Conservation (phyloP, 257 asterid genomes). For the Lycium ferocissimum region DNA sequence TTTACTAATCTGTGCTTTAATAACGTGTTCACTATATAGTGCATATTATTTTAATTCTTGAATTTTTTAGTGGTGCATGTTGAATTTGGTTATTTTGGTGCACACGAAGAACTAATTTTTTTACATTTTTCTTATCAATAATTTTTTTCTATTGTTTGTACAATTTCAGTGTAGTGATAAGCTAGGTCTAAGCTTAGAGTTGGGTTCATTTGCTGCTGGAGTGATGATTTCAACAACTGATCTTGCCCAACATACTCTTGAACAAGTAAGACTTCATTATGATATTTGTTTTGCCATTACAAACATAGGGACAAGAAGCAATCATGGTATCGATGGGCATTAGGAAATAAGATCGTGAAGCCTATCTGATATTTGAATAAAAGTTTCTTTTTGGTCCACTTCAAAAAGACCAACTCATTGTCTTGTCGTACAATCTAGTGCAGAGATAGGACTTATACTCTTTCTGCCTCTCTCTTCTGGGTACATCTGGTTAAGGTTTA, state of each 20-base stretch:
- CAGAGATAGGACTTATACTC: not conserved
- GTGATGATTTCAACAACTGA: slow-evolving; percentile 99
- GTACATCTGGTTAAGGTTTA: slow-evolving; percentile 39
- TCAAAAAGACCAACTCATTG: not conserved
- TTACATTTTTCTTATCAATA: slow-evolving; percentile 7
- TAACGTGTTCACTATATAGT: not conserved
- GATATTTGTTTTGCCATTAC: slow-evolving; percentile 16
- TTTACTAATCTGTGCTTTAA: slow-evolving; percentile 24
- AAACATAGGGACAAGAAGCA: slow-evolving; percentile 18
- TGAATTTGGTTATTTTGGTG: not conserved
- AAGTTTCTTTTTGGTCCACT: not conserved
- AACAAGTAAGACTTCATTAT: slow-evolving; percentile 66
- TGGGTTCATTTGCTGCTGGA: slow-evolving; percentile 99
- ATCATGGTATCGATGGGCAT: slow-evolving; percentile 7
- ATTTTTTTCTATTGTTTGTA: slow-evolving; percentile 33
- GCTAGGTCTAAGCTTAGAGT: slow-evolving; percentile 97
- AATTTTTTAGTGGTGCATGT: not conserved
- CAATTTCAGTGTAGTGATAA: slow-evolving; percentile 94
- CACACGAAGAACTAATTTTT: slow-evolving; percentile 18
- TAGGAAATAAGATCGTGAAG: not conserved
- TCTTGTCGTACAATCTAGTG: not conserved
- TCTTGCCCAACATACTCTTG: slow-evolving; percentile 96
- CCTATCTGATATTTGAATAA: slow-evolving; percentile 20
- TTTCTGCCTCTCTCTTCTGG: slow-evolving; percentile 29
- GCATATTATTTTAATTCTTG: not conserved